phyloP scores from a whole-genome alignment of 2,329 filamentous ascomycete genomes.

The Microdochium nivale region DNA sequence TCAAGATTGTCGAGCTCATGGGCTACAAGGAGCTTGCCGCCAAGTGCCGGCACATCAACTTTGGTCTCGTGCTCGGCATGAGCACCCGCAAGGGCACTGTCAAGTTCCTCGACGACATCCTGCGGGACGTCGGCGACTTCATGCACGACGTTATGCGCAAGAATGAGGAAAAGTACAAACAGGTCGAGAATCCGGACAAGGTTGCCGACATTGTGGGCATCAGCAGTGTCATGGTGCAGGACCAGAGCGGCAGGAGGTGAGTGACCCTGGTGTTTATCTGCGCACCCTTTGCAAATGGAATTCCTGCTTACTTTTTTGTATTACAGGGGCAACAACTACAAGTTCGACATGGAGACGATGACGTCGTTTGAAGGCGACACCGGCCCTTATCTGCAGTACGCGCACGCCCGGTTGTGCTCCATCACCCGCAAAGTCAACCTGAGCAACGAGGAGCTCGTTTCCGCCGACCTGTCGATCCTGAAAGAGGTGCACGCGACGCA shows the following conservation, averaged over 20 bases:
- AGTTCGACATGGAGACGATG: conserved; percentile 65
- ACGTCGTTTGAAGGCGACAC: conserved; percentile 67
- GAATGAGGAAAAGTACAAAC: conserved; percentile 83
- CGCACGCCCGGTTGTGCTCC: conserved; percentile 52
- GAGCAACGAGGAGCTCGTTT: conserved; percentile 27
- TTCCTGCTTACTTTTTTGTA: conserved; percentile 19
- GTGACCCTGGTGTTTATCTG: too few relatives aligned
- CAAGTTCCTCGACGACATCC: conserved; percentile 50
- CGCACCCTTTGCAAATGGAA: too few relatives aligned
- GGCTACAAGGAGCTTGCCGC: conserved; percentile 58
- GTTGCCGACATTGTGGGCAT: conserved; percentile 87
- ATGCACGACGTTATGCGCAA: conserved; percentile 97
- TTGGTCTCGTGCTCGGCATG: conserved; percentile 64
- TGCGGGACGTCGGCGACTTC: conserved; percentile 75
- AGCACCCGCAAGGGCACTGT: conserved; percentile 65
- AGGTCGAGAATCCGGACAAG: conserved; percentile 74
- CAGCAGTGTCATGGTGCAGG: conserved; percentile 93
- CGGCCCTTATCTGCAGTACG: conserved; percentile 65
- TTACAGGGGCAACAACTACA: conserved; percentile 37
- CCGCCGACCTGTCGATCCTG: conserved; percentile 50
- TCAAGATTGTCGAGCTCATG: conserved; percentile 69
- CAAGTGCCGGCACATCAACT: conserved; percentile 68
- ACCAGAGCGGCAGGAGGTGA: conserved; percentile 90
- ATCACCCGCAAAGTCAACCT: conserved; percentile 22
- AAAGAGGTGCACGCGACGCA: conserved; percentile 50